Base-by-base conservation (phyloP, 139 green algal species). In the Picochlorum sp. region DNA sequence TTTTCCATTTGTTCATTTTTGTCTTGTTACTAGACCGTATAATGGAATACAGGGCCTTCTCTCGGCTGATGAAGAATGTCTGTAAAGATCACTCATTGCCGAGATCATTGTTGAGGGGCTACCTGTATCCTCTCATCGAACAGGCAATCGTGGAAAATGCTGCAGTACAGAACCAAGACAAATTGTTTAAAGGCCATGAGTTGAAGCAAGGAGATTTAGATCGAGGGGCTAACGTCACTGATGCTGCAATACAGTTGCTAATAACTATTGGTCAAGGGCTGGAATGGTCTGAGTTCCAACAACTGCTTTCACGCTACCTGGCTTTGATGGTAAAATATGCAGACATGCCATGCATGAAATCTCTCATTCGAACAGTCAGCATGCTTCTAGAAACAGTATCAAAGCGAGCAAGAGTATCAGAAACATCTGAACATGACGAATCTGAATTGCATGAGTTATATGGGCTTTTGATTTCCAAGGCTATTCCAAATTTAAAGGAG, bases 371-470 rank as follows among this genome's bases (percentile, higher is more conserved):
- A 0, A 72, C 77, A 4, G 77, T 86, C 25, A 94, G 83, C 54
- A 57, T 70, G 12, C 73, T 95, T 24, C 63, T 93, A 6, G 87
- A 93, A 45, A 47, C 14, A 20, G 6, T 47, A 26, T 47, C 39
- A 47, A 47, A 47, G 39, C 20, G 39, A 47, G 39, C 20, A 7
- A n/a, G 39, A 47, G 22, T 47, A 8, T 16, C 20, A 2, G 39
- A 47, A 16, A 47, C 18, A n/a, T 67, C 71, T 5, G 92, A 92
- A 71, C 84, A 92, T 73, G 92, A 92, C 56, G 50, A 78, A 33
- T 55, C 67, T 22, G 41, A 45, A 16, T 8, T 53, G 5, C 76
- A 69, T n/a, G 54, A 24, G 1, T 52, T 45, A 14, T 55, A 63
- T 32, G 50, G 59, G 44, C 22, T 69, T 59, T 39, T 69, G 22